Conservation (phyloP, 257 asterid species). For the Solanum etuberosum region DNA sequence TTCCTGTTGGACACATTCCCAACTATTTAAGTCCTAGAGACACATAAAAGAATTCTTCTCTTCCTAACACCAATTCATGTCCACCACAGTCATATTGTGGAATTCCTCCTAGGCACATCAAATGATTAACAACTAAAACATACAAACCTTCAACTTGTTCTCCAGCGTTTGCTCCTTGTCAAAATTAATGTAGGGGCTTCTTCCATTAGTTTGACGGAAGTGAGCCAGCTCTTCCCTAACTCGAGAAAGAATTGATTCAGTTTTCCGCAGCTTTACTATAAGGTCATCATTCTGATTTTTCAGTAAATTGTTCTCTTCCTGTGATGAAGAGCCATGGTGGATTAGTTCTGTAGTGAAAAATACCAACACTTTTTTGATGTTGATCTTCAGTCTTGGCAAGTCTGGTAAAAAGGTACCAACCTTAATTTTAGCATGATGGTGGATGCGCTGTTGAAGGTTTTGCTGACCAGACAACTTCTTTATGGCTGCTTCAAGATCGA, state of each 20-base stretch:
- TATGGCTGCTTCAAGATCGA: slow-evolving; percentile 70
- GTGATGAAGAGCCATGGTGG: slow-evolving; percentile 5
- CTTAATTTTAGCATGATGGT: slow-evolving; percentile 96
- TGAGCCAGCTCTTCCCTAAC: slow-evolving; percentile 78
- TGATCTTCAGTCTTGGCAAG: background rate
- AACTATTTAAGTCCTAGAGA: background rate
- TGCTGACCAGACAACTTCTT: slow-evolving; percentile 86
- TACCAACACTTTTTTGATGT: background rate
- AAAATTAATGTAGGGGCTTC: slow-evolving; percentile 49
- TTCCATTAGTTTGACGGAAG: slow-evolving; percentile 72
- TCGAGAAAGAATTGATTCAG: slow-evolving; percentile 62
- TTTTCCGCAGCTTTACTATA: slow-evolving; percentile 44
- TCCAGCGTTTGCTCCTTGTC: slow-evolving; percentile 61
- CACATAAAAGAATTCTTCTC: background rate
- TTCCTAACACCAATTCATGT: background rate
- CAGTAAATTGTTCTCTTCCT: slow-evolving; percentile 86
- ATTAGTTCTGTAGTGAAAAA: background rate
- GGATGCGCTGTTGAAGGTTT: slow-evolving; percentile 93
- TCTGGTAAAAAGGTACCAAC: slow-evolving; percentile 12
- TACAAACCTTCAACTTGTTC: slow-evolving; percentile 63
- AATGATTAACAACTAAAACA: background rate
- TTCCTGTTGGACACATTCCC: slow-evolving; percentile 40
- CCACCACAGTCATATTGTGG: background rate
- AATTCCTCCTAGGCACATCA: background rate
- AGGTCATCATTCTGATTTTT: slow-evolving; percentile 77